Base-by-base conservation (phyloP, 2,329 filamentous ascomycete genomes). In the Scleromitrula shiraiana region DNA sequence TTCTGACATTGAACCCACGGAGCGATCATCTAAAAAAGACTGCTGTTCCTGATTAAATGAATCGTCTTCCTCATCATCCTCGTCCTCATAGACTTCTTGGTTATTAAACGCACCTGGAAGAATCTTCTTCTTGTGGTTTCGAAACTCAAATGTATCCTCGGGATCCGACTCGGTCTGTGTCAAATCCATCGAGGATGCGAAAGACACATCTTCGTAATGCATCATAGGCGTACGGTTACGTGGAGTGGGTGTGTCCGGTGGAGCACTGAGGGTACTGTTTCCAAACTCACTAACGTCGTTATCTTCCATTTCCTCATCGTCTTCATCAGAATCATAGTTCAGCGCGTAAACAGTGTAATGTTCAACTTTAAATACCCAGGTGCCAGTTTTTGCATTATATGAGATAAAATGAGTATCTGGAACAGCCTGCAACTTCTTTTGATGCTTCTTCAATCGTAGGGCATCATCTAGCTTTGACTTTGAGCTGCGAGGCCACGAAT, bases 311-410 rank as follows among this genome's bases (percentile, higher is more conserved):
- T 83, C 83, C 40, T 89, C 86, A 33, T 86, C 75, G 26, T 75
- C 70, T 39, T 83, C 83, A 37, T 89, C 86, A 33, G 86, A 75
- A 24, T 75, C 70, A 14, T 87, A 88, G 54, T 91, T 85, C 46
- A 97, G 75, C 33, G 86, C 90, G 63, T 98, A 98, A 1, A 89
- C 95, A 1, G 91, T 97, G 66, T 94, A 98, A 66, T 98, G 93
- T 61, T 91, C 82, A n/a, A 98, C 93, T 8, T 74, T 81, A 70
- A 98, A 98, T 12, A 79, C 78, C 94, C 94, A 98, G 39, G 86
- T 77, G 44, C 91, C 93, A 44, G 82, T 89, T 1, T 87, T 75
- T 49, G 75, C 72, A 54, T 94, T 78, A 65, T 96, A 98, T 59
- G 76, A 75, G 58, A 90, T 74, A 59, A 95, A 97, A 4, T 80